Evolutionary conservation across 345 rosid genomes (phyloP), one percentile per base, ranked within the genome.

Genomic region (Passiflora organensis): DNA sequence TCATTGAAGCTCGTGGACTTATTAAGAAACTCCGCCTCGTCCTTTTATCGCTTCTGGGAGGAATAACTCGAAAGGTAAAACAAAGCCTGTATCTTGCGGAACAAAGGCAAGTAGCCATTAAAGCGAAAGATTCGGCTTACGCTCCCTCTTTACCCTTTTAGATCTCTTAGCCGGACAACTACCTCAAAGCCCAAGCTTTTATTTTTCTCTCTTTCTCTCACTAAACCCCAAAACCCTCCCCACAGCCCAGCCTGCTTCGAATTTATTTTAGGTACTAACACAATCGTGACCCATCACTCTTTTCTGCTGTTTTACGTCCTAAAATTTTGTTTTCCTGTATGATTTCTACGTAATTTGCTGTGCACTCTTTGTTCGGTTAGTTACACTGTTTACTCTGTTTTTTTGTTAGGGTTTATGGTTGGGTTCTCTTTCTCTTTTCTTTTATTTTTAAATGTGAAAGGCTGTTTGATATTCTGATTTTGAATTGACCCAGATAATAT

Each of bases 391-490:
- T 59, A 18, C 22, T 32, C 1, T n/a, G n/a, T n/a, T n/a, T n/a
- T n/a, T n/a, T n/a, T 10, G 24, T 51, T 70, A 73, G 69, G 77
- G 73, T 66, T 69, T 63, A 55, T 69, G 28, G 43, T 15, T 14
- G 10, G 18, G 34, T 43, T n/a, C 4, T 10, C 11, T 9, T 52
- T 20, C 32, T 13, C 10, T 1, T 55, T 18, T 10, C 4, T 37
- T 21, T 56, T 41, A 32, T 62, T 52, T 28, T 43, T 43, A 5
- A 13, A 28, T 43, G 14, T 21, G 16, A 50, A 32, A 21, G 32
- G 12, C n/a, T n/a, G 10, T 6, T 22, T 43, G 36, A 20, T 62
- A 51, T 39, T 13, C 45, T 36, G 53, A 46, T 48, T 38, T 63
- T 70, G 68, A 53, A 36, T 13, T 23, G 55, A 53, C 60, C 71